Evolutionary conservation across 73 alveolate genomes (phyloP).

Genomic region (Paramecium tetraurelia): DNA sequence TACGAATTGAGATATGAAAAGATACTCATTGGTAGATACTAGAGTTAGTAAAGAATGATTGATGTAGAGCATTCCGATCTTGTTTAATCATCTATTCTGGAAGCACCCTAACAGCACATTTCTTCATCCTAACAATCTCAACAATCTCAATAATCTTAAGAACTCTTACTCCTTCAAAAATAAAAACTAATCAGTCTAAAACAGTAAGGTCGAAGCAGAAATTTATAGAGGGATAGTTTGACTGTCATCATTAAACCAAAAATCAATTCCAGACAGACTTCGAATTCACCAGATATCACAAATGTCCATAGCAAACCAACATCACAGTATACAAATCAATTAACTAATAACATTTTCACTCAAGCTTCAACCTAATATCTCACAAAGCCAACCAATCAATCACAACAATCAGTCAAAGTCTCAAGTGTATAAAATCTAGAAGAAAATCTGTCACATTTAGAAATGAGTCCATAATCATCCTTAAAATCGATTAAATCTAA

Average conservation of each 20-base stretch:
- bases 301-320: constrained; percentile 1
- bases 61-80: constrained; percentile 8
- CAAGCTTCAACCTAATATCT: background rate
- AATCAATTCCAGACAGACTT: background rate
- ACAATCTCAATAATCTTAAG: background rate
- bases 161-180: background rate
- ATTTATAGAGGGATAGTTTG: background rate
- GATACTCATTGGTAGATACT: background rate
- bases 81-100: background rate
- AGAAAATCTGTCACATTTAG: background rate
- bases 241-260: background rate
- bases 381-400: background rate
- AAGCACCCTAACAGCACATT: background rate
- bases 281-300: background rate
- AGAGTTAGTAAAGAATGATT: background rate
- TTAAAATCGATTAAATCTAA: background rate
- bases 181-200: background rate
- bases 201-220: background rate
- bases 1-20: background rate
- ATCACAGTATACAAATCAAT: background rate
- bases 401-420: background rate
- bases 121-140: background rate
- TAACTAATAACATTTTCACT: background rate
- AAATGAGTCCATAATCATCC: background rate
- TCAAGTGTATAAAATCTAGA: background rate